phyloP scores from a whole-genome alignment of 768 basidiomycete species.

The Hortiboletus flavorubellus region DNA sequence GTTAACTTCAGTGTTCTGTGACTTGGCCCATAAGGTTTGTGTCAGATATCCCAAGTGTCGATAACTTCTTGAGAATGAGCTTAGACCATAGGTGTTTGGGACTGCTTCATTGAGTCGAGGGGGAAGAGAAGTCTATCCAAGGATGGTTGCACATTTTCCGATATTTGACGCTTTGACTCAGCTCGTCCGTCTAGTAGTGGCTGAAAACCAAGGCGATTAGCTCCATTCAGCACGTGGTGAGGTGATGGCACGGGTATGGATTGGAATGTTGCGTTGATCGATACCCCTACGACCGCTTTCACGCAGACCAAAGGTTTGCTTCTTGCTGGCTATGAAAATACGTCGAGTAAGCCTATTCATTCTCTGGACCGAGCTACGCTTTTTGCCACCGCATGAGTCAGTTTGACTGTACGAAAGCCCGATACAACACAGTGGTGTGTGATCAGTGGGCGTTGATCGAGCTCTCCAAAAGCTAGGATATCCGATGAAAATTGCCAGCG shows the following conservation, averaged over 20 bases:
- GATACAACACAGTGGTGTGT: not conserved
- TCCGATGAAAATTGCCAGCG: slow-evolving; percentile 46
- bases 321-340: slow-evolving; percentile 40
- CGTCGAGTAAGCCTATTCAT: slow-evolving; percentile 29
- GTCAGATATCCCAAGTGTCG: not conserved
- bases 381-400: not conserved
- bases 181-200: slow-evolving; percentile 31
- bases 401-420: slow-evolving; percentile 7
- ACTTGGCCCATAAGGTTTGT: slow-evolving; percentile 42
- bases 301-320: slow-evolving; percentile 36
- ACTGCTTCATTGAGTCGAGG: slow-evolving; percentile 26
- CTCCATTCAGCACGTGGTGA: slow-evolving; percentile 40
- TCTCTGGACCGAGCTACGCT: not conserved
- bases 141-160: slow-evolving; percentile 16
- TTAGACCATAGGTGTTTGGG: slow-evolving; percentile 34
- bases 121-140: slow-evolving; percentile 35
- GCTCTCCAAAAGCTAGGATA: slow-evolving; percentile 41
- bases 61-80: not conserved
- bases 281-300: not conserved
- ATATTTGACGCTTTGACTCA: not conserved
- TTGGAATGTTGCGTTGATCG: not conserved
- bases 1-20: slow-evolving; percentile 37
- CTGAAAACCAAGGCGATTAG: slow-evolving; percentile 29
- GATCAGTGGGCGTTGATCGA: slow-evolving; percentile 54
- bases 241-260: slow-evolving; percentile 33